Conservation (phyloP, 176 grass and related monocot genomes). For the Neostapfia colusana region DNA sequence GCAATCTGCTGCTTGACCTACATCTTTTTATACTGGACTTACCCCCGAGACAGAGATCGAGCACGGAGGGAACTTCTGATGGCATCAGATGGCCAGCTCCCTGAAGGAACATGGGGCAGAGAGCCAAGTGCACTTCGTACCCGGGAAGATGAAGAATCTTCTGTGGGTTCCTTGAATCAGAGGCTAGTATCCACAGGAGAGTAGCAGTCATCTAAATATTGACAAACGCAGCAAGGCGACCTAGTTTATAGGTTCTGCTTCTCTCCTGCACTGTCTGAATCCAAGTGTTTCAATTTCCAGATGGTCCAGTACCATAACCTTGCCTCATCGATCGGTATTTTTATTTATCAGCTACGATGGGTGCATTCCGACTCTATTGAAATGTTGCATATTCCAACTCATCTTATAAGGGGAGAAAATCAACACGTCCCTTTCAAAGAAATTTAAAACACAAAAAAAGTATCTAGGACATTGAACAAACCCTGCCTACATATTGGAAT, state of each 20-base stretch:
- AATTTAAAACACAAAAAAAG: too few species aligned
- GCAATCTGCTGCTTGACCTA: slow-evolving; percentile 56
- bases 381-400: neutral
- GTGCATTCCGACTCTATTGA: neutral
- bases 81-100: slow-evolving; percentile 36
- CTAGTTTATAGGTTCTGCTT: too few species aligned
- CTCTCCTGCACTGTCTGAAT: too few species aligned
- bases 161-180: slow-evolving; percentile 26
- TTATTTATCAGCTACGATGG: neutral
- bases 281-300: too few species aligned
- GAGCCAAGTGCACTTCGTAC: neutral
- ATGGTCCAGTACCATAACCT: too few species aligned
- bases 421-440: too few species aligned
- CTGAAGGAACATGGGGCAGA: slow-evolving; percentile 1
- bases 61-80: slow-evolving; percentile 37
- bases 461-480: too few species aligned
- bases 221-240: too few species aligned
- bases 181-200: slow-evolving; percentile 40
- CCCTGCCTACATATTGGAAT: too few species aligned
- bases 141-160: slow-evolving; percentile 24
- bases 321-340: too few species aligned
- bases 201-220: neutral
- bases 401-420: too few species aligned
- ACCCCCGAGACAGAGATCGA: slow-evolving; percentile 51
- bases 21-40: slow-evolving; percentile 58